Percentiles rank a stretch among this genome's conserved stretches.
phyloP scores from a whole-genome alignment of 2,329 filamentous ascomycete species.

The Ophiocordyceps robertsii region DNA sequence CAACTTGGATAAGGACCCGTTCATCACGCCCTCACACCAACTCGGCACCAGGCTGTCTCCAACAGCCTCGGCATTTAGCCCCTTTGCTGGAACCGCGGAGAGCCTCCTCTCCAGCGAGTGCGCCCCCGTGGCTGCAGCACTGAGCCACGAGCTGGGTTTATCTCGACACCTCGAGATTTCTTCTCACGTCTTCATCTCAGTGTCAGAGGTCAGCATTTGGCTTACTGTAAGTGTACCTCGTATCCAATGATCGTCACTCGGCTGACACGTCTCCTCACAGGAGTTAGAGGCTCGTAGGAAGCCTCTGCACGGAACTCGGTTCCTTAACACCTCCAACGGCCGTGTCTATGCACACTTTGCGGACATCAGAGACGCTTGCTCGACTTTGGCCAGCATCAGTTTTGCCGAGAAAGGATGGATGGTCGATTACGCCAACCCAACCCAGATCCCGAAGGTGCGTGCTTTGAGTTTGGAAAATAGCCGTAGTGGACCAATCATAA shows the following conservation, averaged over 20 bases:
- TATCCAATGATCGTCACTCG: no score
- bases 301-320: slow-evolving; percentile 22
- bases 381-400: slow-evolving; percentile 31
- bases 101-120: slow-evolving; percentile 8
- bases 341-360: slow-evolving; percentile 41
- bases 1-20: slow-evolving; percentile 37
- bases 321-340: slow-evolving; percentile 21
- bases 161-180: slow-evolving; percentile 32
- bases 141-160: slow-evolving; percentile 33
- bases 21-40: slow-evolving; percentile 26
- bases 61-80: slow-evolving; percentile 48
- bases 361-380: slow-evolving; percentile 46
- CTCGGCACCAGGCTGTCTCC: slow-evolving; percentile 41
- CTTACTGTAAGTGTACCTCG: slow-evolving; percentile 24
- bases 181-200: slow-evolving; percentile 14
- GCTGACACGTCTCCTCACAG: slow-evolving; percentile 13
- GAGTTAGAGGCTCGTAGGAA: slow-evolving; percentile 20
- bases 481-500: no score
- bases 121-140: slow-evolving; percentile 16
- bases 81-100: slow-evolving; percentile 14
- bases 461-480: not conserved
- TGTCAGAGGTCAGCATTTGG: slow-evolving; percentile 27
- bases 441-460: not conserved
- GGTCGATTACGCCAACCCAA: slow-evolving; percentile 9
- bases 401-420: slow-evolving; percentile 31